A percentile compares a stretch with the other conserved stretches of the same genome.
phyloP scores from a whole-genome alignment of 805 yeast species.

The Maudiozyma bulderi region DNA sequence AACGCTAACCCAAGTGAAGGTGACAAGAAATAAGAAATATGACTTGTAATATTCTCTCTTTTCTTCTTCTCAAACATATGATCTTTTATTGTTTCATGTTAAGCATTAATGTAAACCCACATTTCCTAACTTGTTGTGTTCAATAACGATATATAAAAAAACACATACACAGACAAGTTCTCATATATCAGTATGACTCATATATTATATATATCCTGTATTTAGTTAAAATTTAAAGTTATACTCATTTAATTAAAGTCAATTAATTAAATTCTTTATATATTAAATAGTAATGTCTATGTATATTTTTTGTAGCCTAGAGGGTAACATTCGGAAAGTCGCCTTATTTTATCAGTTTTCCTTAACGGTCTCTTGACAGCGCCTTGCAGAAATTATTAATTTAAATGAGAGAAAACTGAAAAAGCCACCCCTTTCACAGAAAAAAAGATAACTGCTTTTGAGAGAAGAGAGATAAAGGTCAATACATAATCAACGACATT shows the following conservation, averaged over 20 bases:
- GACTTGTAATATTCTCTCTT: not conserved
- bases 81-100: not conserved
- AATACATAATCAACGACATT: too few relatives aligned
- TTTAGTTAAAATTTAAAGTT: conserved; percentile 5
- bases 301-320: too few relatives aligned
- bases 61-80: not conserved
- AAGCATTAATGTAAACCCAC: not conserved
- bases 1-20: conserved; percentile 8
- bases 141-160: not conserved
- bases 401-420: too few relatives aligned
- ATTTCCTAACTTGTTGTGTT: not conserved
- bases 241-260: not conserved
- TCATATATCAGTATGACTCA: not conserved
- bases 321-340: too few relatives aligned
- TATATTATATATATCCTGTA: conserved; percentile 9
- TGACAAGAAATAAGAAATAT: conserved; percentile 1
- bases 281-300: too few relatives aligned
- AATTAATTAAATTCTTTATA: not conserved
- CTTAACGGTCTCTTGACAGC: too few relatives aligned
- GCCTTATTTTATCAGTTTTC: too few relatives aligned
- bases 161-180: too few relatives aligned
- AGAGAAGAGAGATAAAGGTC: too few relatives aligned
- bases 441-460: too few relatives aligned
- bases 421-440: too few relatives aligned
- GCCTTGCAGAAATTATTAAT: too few relatives aligned